Percentiles rank a stretch among this genome's conserved stretches.
These are phyloP conservation scores for Croton setiger DNA, from an alignment of 441 rosid genomes.

Conservation along the genomic window DNA sequence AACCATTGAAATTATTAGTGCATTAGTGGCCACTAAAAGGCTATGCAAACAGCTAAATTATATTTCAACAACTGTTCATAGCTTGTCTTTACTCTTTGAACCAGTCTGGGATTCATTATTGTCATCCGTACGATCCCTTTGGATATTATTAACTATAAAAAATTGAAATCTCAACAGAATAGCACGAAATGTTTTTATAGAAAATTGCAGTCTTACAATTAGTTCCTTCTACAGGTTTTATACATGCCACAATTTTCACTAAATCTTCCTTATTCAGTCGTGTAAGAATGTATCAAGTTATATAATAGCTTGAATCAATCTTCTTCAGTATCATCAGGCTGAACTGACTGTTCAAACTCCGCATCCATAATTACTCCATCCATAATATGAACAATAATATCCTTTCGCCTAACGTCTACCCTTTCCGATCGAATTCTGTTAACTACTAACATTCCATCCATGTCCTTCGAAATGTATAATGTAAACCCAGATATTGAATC, in stretches of 20 bases:
- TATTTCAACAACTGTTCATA: no score
- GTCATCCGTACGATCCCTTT: no score
- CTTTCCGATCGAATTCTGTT: slow-evolving; percentile 47
- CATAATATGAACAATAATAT: slow-evolving; percentile 45
- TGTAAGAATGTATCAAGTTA: background rate
- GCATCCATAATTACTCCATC: slow-evolving; percentile 74
- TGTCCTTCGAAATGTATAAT: slow-evolving; percentile 36
- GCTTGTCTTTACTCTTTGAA: no score
- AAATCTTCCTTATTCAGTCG: background rate
- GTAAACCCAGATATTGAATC: slow-evolving; percentile 60
- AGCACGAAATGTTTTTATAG: background rate
- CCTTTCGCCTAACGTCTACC: slow-evolving; percentile 42
- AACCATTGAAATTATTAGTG: no score
- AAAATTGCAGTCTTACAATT: background rate
- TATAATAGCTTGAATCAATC: slow-evolving; percentile 14
- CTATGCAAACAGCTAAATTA: no score
- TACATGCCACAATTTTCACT: no score
- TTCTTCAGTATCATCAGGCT: slow-evolving; percentile 35
- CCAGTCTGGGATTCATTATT: no score
- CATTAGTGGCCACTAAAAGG: no score
- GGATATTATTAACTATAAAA: no score
- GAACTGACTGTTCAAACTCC: slow-evolving; percentile 57
- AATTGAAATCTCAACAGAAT: background rate
- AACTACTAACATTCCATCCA: slow-evolving; percentile 43
- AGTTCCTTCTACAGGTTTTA: no score